Evolutionary conservation across 176 grass and related monocot genomes (phyloP), one percentile per base, ranked within the genome.

Genomic region (Poa pratensis): DNA sequence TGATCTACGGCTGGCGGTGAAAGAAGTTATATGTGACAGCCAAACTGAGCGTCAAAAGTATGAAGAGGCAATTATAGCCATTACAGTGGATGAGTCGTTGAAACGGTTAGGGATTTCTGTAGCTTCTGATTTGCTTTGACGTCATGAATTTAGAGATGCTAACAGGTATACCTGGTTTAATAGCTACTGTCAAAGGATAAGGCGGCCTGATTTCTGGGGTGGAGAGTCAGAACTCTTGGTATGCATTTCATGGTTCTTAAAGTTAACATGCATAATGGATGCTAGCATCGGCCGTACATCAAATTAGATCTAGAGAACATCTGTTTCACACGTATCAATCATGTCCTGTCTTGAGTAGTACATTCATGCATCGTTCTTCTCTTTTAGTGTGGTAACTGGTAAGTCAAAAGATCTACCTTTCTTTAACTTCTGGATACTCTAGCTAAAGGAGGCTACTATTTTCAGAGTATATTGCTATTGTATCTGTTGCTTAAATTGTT

Each of bases 201-300:
- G 76, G 76, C 88, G 82, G 20, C 65, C 96, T 77, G 90, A 98
- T 91, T 98, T 98, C 82, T 98, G 91, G 93, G 93, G 96, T 89
- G 96, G 96, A 82, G 93, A 95, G 63, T 92, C 96, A 57, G 96
- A 98, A 90, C 30, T 98, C 66, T 77, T 98, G 93, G 96, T 95
- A 83, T 79, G 49, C 5, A 76, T 82, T 79, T 50, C 18, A 77
- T 82, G 67, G 30, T 81, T 85, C 13, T 79, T 80, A 60, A 42
- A 30, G 23, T 86, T 62, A 58, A 23, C 30, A 45, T 87, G 20
- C 45, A 49, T 67, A 26, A 35, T 86, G 84, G 14, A 76, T 82
- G 37, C 9, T 49, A 18, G 34, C 20, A 78, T 28, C 39, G 28
- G 16, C 62, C 40, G 58, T 77, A 85, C 28, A 45, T 37, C 9